A percentile compares a stretch with the other conserved stretches of the same genome.
phyloP scores from a whole-genome alignment of 1,284 basidiomycete species.

The Ganoderma leucocontextum region DNA sequence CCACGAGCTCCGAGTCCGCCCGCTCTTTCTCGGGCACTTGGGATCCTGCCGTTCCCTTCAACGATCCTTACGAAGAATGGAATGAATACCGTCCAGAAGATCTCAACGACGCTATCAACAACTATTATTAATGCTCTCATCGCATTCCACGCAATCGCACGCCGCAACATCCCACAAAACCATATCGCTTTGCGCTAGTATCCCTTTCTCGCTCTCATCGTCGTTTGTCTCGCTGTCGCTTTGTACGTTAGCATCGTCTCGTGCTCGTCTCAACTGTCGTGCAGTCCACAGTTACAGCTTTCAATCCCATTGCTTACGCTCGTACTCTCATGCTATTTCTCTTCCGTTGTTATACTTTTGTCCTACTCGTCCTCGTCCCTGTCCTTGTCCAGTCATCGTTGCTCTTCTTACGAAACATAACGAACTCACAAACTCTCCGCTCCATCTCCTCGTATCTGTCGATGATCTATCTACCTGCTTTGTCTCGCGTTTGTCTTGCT shows the following conservation, averaged over 20 bases:
- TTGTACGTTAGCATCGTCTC: constrained; percentile 6
- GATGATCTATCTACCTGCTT: constrained; percentile 1
- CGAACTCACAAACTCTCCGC: not conserved
- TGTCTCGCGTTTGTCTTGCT: not conserved
- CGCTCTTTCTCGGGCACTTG: constrained; percentile 32
- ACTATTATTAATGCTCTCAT: constrained; percentile 27
- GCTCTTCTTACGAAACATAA: not conserved
- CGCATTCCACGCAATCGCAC: constrained; percentile 12
- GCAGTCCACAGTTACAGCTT: not conserved
- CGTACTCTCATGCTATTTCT: constrained; percentile 10
- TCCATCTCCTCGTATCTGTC: constrained; percentile 3
- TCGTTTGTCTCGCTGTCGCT: constrained; percentile 17
- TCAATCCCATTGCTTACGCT: not conserved
- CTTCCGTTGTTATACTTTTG: not conserved
- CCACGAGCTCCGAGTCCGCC: constrained; percentile 16
- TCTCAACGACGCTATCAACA: constrained; percentile 20
- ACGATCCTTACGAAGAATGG: constrained; percentile 22
- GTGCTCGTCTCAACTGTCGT: not conserved
- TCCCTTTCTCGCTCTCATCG: constrained; percentile 4
- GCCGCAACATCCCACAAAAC: constrained; percentile 1
- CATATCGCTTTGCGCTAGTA: not conserved
- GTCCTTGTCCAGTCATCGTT: constrained; percentile 4
- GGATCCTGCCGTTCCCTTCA: constrained; percentile 16
- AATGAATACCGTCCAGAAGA: constrained; percentile 30
- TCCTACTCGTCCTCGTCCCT: constrained; percentile 4